Evolutionary conservation across 2,329 filamentous ascomycete species (phyloP).

Genomic region (Alternaria conjuncta): DNA sequence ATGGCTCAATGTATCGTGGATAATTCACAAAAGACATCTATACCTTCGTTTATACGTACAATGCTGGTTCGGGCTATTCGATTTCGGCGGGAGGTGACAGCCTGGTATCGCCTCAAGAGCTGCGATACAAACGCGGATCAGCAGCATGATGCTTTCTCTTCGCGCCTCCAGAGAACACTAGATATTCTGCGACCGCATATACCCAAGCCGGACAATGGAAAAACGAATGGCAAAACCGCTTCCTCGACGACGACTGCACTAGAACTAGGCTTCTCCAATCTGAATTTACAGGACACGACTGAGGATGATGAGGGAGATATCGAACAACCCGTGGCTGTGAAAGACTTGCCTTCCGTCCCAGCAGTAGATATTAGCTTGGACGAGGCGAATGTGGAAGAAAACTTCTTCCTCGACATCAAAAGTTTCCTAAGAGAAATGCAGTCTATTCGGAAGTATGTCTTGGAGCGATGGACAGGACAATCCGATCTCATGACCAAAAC

Average conservation of each 20-base stretch:
- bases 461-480: rapidly evolving
- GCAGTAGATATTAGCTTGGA: neutral
- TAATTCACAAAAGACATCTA: rapidly evolving
- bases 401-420: neutral
- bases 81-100: neutral
- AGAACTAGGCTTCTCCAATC: rapidly evolving
- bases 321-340: rapidly evolving
- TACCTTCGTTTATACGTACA: neutral
- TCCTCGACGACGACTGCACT: neutral
- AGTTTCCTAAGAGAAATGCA: neutral
- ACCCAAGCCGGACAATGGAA: neutral
- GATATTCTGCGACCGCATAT: neutral
- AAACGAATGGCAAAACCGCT: rapidly evolving
- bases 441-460: neutral
- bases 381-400: neutral
- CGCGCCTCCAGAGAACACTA: neutral
- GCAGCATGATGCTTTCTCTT: neutral
- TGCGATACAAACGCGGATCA: neutral
- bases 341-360: neutral
- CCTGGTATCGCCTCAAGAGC: neutral
- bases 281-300: neutral
- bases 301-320: neutral
- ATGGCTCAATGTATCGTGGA: neutral
- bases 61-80: neutral
- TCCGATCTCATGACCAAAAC: neutral